Conservation (phyloP, 2,329 filamentous ascomycete species). For the Alternaria consortialis region DNA sequence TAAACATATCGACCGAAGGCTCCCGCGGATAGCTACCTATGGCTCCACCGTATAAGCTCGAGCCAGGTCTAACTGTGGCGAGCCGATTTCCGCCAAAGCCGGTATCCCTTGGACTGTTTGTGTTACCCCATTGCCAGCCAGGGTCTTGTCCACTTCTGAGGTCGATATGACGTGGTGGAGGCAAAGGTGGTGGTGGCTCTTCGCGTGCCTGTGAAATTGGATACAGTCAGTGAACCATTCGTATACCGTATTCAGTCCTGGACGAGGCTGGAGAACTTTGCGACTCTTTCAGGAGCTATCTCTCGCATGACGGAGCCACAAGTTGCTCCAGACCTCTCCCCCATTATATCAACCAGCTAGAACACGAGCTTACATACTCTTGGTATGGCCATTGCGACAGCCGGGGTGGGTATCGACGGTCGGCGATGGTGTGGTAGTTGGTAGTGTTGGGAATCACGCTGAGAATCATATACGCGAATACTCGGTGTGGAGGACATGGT, state of each 20-base stretch:
- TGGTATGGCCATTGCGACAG: conserved; percentile 69
- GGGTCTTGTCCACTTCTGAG: conserved; percentile 67
- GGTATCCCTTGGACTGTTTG: conserved; percentile 60
- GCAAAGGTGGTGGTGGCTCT: conserved; percentile 69
- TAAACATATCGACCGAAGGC: conserved; percentile 42
- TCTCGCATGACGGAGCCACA: conserved; percentile 1
- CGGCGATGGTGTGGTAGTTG: conserved; percentile 44
- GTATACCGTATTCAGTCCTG: background rate
- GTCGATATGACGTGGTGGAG: conserved; percentile 67
- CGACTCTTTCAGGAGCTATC: background rate
- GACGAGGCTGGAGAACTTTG: background rate
- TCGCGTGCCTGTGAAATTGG: conserved; percentile 52
- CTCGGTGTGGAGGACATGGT: conserved; percentile 51
- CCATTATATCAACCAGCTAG: background rate
- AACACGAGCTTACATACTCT: conserved; percentile 41
- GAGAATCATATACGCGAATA: conserved; percentile 55
- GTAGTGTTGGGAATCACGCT: conserved; percentile 53
- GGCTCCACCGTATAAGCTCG: conserved; percentile 55
- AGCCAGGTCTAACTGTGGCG: conserved; percentile 57
- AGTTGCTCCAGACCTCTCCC: background rate
- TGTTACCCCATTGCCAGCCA: conserved; percentile 71
- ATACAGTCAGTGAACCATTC: conserved; percentile 9
- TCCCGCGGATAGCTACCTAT: conserved; percentile 34
- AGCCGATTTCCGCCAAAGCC: conserved; percentile 58
- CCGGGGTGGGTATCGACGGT: conserved; percentile 51